phyloP scores from a whole-genome alignment of 2,329 filamentous ascomycete genomes.

The Coniochaeta sp. region DNA sequence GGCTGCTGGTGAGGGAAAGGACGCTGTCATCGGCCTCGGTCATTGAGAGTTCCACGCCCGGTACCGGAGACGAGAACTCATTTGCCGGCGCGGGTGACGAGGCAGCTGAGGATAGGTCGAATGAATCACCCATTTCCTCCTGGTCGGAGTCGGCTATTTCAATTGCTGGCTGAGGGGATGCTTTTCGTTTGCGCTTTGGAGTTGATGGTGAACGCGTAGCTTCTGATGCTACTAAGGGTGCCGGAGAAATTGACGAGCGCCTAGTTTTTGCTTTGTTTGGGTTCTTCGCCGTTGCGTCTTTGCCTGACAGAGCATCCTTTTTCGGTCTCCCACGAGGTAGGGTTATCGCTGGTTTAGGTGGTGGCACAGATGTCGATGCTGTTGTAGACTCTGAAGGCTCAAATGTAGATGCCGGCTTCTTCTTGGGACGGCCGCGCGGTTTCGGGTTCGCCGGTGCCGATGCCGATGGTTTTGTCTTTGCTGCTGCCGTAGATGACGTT shows the following conservation, averaged over 20 bases:
- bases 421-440: conserved; percentile 26
- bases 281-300: conserved; percentile 3
- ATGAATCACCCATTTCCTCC: neutral
- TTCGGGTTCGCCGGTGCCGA: conserved; percentile 5
- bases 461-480: conserved; percentile 6
- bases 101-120: conserved; percentile 13
- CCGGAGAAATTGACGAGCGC: neutral
- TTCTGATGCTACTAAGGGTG: conserved; percentile 1
- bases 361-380: conserved; percentile 20
- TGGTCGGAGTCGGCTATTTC: conserved; percentile 47
- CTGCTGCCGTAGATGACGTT: conserved; percentile 7
- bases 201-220: conserved; percentile 13
- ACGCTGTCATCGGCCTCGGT: conserved; percentile 36
- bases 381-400: neutral
- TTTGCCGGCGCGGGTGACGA: conserved; percentile 25
- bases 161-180: conserved; percentile 13
- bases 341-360: conserved; percentile 19
- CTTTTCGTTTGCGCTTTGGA: conserved; percentile 14
- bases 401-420: conserved; percentile 8
- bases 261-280: conserved; percentile 1
- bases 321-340: conserved; percentile 31
- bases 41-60: conserved; percentile 30
- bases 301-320: conserved; percentile 19
- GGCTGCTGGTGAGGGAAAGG: conserved; percentile 27
- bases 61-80: conserved; percentile 35